A percentile compares a stretch with the other conserved stretches of the same genome.
These are phyloP conservation scores for Neurospora sp. DNA, from an alignment of 495 filamentous ascomycete genomes.

Conservation along the genomic window DNA sequence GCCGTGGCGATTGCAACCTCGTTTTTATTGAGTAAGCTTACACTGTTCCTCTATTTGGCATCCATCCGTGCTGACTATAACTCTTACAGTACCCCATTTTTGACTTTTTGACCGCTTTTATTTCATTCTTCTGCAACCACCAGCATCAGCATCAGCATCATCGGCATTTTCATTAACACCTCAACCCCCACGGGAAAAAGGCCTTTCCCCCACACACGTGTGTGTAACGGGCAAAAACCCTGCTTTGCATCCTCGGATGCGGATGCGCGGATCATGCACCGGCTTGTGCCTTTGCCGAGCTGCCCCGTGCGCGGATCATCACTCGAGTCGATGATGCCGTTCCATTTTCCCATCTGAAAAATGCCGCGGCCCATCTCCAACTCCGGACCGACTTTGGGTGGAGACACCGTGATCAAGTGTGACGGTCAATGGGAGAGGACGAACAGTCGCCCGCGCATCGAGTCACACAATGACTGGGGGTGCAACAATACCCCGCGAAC, in stretches of 20 bases:
- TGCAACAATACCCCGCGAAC: neutral
- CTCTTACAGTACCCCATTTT: neutral
- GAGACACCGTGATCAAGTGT: neutral
- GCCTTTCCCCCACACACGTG: neutral
- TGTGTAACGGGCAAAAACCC: neutral
- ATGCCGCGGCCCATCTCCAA: neutral
- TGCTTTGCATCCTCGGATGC: neutral
- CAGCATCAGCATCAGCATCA: neutral
- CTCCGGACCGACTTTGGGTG: neutral
- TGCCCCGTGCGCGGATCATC: neutral
- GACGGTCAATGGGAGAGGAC: neutral
- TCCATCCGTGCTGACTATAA: neutral
- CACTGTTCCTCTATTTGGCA: neutral
- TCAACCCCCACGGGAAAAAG: neutral
- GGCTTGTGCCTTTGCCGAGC: neutral
- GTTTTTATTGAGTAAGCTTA: conserved; percentile 5
- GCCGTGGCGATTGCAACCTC: neutral
- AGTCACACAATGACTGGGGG: neutral
- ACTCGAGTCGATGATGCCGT: neutral
- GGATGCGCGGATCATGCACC: neutral
- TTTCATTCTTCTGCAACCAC: neutral
- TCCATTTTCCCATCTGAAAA: neutral
- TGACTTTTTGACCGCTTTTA: neutral
- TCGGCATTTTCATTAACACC: neutral
- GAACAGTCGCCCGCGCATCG: neutral